Evolutionary conservation across 805 yeast species (phyloP), one percentile per base, ranked within the genome.

Genomic region (Hanseniaspora jakobsenii): DNA sequence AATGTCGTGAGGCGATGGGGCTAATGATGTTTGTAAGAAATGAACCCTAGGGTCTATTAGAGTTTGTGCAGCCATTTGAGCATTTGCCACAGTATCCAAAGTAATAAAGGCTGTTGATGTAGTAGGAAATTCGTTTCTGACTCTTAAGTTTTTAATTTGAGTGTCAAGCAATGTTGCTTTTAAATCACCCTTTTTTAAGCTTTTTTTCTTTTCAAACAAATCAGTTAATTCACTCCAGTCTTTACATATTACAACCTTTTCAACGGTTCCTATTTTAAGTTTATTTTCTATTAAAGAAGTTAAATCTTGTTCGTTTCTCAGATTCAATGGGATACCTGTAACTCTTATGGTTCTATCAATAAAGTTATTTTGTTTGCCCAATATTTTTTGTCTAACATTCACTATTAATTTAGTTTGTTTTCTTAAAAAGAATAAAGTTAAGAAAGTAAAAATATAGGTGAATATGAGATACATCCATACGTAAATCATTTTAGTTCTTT

Each of bases 11-110:
- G 97, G 97, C 1, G 97, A 94, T 0, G 97, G 97, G 0, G 97
- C 97, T 47, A 86, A 64, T 32, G 73, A 67, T 3, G 95, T 81
- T 28, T 87, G 82, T 43, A 91, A 65, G 47, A 77, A 82, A 56
- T 82, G 79, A 6, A 91, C 85, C 47, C 82, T 72, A 0, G 96
- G 96, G 57, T 87, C 95, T 47, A 91, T 60, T 0, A 89, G 87
- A 0, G 96, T 91, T 59, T 91, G 98, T 0, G 96, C 95, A 23
- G 91, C 79, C 83, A 86, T 80, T 59, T 89, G 98, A 2, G 97
- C 96, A 52, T 86, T 78, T 0, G 95, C 94, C 3, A 86, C 96
- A 0, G 91, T 73, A 51, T 83, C 89, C 95, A 89, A 82, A 0
- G 97, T 91, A 7, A 89, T 76, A 61, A 89, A 89, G 0, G 97